phyloP scores from a whole-genome alignment of 345 rosid genomes.

The Brassica cretica region DNA sequence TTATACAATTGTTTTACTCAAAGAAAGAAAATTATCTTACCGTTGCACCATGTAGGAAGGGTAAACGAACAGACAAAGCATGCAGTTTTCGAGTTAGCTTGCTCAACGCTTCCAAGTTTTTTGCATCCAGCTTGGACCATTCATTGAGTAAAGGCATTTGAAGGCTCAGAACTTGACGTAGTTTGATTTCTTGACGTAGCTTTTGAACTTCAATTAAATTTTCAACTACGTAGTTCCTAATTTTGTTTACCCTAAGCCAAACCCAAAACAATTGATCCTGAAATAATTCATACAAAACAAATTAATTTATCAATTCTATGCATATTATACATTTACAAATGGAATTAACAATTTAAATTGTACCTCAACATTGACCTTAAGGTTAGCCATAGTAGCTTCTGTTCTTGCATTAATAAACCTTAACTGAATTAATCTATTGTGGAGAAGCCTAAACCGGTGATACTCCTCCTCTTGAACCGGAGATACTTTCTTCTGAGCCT shows the following conservation, averaged over 20 bases:
- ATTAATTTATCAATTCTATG: neutral
- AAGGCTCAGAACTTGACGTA: slow-evolving; percentile 44
- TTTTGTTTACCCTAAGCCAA: slow-evolving; percentile 49
- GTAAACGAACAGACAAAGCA: slow-evolving; percentile 52
- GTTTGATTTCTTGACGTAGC: slow-evolving; percentile 47
- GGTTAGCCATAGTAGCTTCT: slow-evolving; percentile 45
- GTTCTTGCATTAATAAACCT: slow-evolving; percentile 65
- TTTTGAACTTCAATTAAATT: slow-evolving; percentile 45
- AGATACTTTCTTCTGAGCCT: slow-evolving; percentile 59
- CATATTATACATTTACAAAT: neutral
- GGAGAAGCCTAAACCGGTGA: slow-evolving; percentile 49
- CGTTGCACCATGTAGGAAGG: slow-evolving; percentile 55
- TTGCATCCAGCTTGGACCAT: slow-evolving; percentile 53
- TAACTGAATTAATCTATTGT: slow-evolving; percentile 62
- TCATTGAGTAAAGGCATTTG: slow-evolving; percentile 55
- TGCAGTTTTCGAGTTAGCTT: slow-evolving; percentile 62
- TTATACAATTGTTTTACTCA: neutral
- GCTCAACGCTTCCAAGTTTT: slow-evolving; percentile 58
- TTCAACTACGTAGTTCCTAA: slow-evolving; percentile 46
- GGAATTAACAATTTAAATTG: neutral
- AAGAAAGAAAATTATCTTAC: slow-evolving; percentile 31
- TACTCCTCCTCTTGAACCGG: slow-evolving; percentile 55
- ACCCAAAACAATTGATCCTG: slow-evolving; percentile 57
- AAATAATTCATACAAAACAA: slow-evolving; percentile 3
- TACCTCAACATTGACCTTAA: slow-evolving; percentile 52